Evolutionary conservation across 1,284 basidiomycete genomes (phyloP).

Genomic region (Cryptococcus sp.): DNA sequence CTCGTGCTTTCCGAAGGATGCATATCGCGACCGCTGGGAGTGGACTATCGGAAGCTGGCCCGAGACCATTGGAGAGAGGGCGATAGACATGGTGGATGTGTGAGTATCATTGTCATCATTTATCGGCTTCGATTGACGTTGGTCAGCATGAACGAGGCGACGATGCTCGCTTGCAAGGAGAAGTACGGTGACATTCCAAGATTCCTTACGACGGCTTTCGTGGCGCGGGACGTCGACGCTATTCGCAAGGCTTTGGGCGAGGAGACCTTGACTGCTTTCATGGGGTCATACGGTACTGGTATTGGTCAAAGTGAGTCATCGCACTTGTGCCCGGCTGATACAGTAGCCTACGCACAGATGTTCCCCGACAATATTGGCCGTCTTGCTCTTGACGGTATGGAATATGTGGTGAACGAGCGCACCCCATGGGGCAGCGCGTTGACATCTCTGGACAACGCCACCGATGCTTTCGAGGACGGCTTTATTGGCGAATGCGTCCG

Average conservation of each 20-base stretch:
- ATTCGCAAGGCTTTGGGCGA: slow-evolving; percentile 14
- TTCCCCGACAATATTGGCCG: slow-evolving; percentile 14
- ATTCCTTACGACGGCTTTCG: slow-evolving; percentile 12
- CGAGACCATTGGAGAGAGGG: neutral
- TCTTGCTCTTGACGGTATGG: slow-evolving; percentile 13
- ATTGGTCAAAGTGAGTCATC: slow-evolving; percentile 10
- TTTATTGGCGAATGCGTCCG: slow-evolving; percentile 13
- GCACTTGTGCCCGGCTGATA: neutral
- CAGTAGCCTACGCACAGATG: slow-evolving; percentile 16
- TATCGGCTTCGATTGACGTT: too few relatives aligned
- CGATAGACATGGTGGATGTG: slow-evolving; percentile 7
- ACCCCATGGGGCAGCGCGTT: neutral
- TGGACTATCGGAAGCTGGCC: slow-evolving; percentile 5
- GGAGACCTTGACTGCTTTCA: slow-evolving; percentile 7
- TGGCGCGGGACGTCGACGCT: slow-evolving; percentile 13
- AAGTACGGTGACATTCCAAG: slow-evolving; percentile 8
- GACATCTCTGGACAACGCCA: slow-evolving; percentile 10
- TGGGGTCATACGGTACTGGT: slow-evolving; percentile 10
- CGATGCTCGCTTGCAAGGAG: slow-evolving; percentile 4
- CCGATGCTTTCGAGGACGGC: slow-evolving; percentile 10
- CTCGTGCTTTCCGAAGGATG: slow-evolving; percentile 12
- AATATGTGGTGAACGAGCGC: slow-evolving; percentile 8
- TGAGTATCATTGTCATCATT: slow-evolving; percentile 4
- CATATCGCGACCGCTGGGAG: slow-evolving; percentile 13
- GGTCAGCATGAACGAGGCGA: slow-evolving; percentile 13